Conservation (phyloP, 306 rosid species). For the Castanea mollissima region DNA sequence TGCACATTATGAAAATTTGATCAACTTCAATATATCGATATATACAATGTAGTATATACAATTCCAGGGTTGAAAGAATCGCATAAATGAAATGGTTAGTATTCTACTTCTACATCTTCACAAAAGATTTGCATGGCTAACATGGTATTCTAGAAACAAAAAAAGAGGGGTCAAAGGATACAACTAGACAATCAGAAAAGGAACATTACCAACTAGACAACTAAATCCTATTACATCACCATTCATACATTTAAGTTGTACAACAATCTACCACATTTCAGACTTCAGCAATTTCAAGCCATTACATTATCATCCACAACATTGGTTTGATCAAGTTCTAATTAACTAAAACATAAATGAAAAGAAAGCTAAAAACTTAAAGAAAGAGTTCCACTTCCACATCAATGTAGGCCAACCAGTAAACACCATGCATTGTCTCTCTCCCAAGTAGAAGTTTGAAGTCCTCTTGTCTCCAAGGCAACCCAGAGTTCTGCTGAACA, state of each 20-base stretch:
- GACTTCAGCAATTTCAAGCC: conserved; percentile 66
- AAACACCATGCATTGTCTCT: conserved; percentile 36
- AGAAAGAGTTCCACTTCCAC: conserved; percentile 53
- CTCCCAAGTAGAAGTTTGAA: conserved; percentile 22
- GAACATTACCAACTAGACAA: conserved; percentile 61
- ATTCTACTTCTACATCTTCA: conserved; percentile 56
- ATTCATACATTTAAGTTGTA: conserved; percentile 48
- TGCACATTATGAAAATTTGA: not conserved
- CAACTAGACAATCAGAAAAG: conserved; percentile 57
- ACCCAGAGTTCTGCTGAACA: conserved; percentile 37
- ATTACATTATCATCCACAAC: conserved; percentile 56
- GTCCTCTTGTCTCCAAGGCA: conserved; percentile 38
- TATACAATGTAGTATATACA: conserved; percentile 39
- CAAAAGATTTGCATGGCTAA: conserved; percentile 40
- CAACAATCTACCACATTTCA: conserved; percentile 59
- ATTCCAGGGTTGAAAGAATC: conserved; percentile 35
- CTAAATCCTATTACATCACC: conserved; percentile 73
- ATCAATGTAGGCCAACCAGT: conserved; percentile 32
- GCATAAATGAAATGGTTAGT: conserved; percentile 56
- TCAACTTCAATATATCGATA: conserved; percentile 34
- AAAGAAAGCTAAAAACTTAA: conserved; percentile 52
- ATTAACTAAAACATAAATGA: conserved; percentile 48
- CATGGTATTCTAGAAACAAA: conserved; percentile 32
- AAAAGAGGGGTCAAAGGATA: conserved; percentile 36
- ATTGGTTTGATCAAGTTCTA: conserved; percentile 56